A percentile compares a stretch with the other conserved stretches of the same genome.
Evolutionary conservation across 1,284 basidiomycete species (phyloP).

Genomic region (Tilletia walkeri): DNA sequence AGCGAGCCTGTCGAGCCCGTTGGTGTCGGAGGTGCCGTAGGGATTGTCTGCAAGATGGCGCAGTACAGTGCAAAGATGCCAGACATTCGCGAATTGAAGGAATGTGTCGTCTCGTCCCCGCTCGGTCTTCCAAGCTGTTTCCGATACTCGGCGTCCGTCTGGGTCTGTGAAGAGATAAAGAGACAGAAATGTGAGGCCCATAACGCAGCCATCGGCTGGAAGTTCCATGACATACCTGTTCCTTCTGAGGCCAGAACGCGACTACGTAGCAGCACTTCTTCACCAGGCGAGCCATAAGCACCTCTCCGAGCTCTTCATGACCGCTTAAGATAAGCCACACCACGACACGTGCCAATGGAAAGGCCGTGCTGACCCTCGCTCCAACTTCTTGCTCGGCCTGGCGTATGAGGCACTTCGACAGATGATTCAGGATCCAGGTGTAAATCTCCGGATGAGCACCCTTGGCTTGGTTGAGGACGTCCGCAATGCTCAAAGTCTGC

Average conservation of each 20-base stretch:
- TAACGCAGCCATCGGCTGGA: background rate
- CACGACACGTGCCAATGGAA: slow-evolving; percentile 76
- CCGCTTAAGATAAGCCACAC: slow-evolving; percentile 66
- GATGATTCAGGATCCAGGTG: slow-evolving; percentile 75
- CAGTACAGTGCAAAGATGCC: slow-evolving; percentile 88
- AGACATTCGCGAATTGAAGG: slow-evolving; percentile 73
- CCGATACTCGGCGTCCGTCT: slow-evolving; percentile 62
- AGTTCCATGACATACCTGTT: slow-evolving; percentile 38
- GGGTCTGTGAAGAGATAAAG: slow-evolving; percentile 4
- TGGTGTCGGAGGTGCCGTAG: slow-evolving; percentile 26
- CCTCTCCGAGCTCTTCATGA: slow-evolving; percentile 66
- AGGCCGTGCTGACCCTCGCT: slow-evolving; percentile 79
- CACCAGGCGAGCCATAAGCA: slow-evolving; percentile 80
- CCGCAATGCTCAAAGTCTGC: slow-evolving; percentile 67
- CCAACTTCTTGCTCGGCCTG: slow-evolving; percentile 94
- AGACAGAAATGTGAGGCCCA: background rate
- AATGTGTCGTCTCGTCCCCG: slow-evolving; percentile 61
- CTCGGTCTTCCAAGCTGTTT: slow-evolving; percentile 71
- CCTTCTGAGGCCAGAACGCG: slow-evolving; percentile 56
- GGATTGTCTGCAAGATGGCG: slow-evolving; percentile 65
- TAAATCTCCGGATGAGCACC: slow-evolving; percentile 59
- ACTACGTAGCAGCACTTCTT: slow-evolving; percentile 69
- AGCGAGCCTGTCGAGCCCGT: background rate
- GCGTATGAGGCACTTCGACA: slow-evolving; percentile 81
- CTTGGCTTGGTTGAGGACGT: slow-evolving; percentile 58